phyloP scores from a whole-genome alignment of 139 green algal genomes.

The Closterium sp. region DNA sequence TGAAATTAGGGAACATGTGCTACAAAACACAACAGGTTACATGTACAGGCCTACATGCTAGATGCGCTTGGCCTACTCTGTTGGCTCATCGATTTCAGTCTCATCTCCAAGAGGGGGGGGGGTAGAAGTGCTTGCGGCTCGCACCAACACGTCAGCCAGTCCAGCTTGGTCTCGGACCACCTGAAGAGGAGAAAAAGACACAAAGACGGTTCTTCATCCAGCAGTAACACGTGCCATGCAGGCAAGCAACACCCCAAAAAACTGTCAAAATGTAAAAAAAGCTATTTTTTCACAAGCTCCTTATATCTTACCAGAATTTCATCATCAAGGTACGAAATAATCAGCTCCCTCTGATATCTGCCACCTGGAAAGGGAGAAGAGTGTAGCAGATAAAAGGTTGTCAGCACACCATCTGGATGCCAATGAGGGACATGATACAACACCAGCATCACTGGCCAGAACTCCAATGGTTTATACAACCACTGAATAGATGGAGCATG shows the following conservation, averaged over 20 bases:
- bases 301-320: slow-evolving; percentile 34
- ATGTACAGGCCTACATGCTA: no score
- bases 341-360: slow-evolving; percentile 10
- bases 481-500: no score
- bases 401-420: background rate
- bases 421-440: background rate
- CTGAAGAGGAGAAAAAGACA: background rate
- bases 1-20: no score
- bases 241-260: no score
- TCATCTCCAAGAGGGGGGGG: background rate
- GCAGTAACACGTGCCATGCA: no score
- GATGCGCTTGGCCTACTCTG: background rate
- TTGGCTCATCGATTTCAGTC: background rate
- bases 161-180: background rate
- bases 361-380: slow-evolving; percentile 6
- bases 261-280: no score
- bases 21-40: no score
- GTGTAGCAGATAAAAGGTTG: background rate
- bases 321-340: slow-evolving; percentile 48
- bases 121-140: background rate
- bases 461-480: no score
- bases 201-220: no score
- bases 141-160: background rate
- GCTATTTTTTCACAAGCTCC: background rate
- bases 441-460: no score